Evolutionary conservation across 2,329 filamentous ascomycete species (phyloP).

Genomic region (Colletotrichum tamarilloi): DNA sequence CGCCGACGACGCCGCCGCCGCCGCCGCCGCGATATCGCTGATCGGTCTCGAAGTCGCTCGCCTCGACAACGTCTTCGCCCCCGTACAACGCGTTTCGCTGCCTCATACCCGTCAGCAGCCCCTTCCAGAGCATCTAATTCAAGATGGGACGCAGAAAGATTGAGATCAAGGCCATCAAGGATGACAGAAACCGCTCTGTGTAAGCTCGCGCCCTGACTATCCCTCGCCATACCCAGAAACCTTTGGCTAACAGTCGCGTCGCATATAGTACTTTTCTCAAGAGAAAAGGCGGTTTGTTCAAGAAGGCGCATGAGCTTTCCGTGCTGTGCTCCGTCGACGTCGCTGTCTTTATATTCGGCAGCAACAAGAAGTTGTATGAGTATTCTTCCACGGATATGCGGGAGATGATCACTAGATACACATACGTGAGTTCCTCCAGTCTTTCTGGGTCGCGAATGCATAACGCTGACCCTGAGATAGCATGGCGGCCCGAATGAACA

Average conservation of each 20-base stretch:
- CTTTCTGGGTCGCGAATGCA: background rate
- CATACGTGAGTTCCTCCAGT: constrained; percentile 76
- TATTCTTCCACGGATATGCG: constrained; percentile 96
- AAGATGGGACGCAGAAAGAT: constrained; percentile 98
- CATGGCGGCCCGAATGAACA: constrained; percentile 95
- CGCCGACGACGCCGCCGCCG: constrained; percentile 11
- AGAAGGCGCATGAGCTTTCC: constrained; percentile 98
- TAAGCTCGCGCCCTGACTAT: constrained; percentile 63
- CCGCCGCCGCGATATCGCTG: constrained; percentile 24
- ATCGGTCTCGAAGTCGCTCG: constrained; percentile 15
- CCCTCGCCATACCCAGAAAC: background rate
- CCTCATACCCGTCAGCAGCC: constrained; percentile 1
- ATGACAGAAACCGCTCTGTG: constrained; percentile 98
- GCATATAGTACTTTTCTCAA: constrained; percentile 88
- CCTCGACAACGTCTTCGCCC: constrained; percentile 12
- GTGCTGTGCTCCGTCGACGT: constrained; percentile 99
- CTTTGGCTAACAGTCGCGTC: constrained; percentile 27
- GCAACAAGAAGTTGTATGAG: constrained; percentile 99
- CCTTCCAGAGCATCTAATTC: constrained; percentile 33
- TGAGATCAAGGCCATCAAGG: constrained; percentile 99
- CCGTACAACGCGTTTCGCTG: background rate
- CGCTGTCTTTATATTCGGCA: constrained; percentile 97
- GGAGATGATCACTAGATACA: constrained; percentile 87
- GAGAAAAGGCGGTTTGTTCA: constrained; percentile 98
- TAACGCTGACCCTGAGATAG: constrained; percentile 57